Base-by-base conservation (phyloP, 768 basidiomycete species). In the Mycena belliarum region DNA sequence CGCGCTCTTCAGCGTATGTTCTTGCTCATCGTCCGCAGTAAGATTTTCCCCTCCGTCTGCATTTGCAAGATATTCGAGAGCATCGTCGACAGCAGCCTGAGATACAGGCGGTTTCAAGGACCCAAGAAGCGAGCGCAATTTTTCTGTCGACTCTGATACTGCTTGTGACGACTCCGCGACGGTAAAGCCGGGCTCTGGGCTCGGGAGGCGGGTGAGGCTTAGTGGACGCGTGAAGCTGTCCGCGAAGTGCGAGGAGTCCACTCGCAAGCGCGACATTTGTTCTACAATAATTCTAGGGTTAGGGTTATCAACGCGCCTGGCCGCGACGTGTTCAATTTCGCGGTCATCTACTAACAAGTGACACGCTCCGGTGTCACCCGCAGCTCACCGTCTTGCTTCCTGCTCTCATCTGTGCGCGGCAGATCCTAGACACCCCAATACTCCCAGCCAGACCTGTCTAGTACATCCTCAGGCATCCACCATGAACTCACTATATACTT, bases 401-500 rank as follows among this genome's bases (percentile, higher is more conserved):
- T n/a, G n/a, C n/a, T n/a, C n/a, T n/a, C n/a, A n/a, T n/a, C n/a
- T n/a, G n/a, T n/a, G n/a, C n/a, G n/a, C n/a, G n/a, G n/a, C n/a
- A n/a, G n/a, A n/a, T n/a, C n/a, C n/a, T n/a, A n/a, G n/a, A n/a
- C n/a, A n/a, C n/a, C n/a, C n/a, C n/a, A n/a, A n/a, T n/a, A n/a
- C n/a, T n/a, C n/a, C n/a, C n/a, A n/a, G n/a, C n/a, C n/a, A n/a
- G n/a, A n/a, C n/a, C n/a, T n/a, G n/a, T n/a, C n/a, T n/a, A n/a
- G n/a, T n/a, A n/a, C n/a, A n/a, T n/a, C n/a, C n/a, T n/a, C n/a
- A n/a, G n/a, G n/a, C n/a, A n/a, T n/a, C n/a, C 7, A 11, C 15
- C 6, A 98, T 98, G 95, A 96, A 98, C 74, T 95, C 93, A 33
- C 81, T 98, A 16, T 98, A 97, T 75, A 94, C 93, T 0, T 88